phyloP scores from a whole-genome alignment of 306 rosid genomes.

The Vicia faba region DNA sequence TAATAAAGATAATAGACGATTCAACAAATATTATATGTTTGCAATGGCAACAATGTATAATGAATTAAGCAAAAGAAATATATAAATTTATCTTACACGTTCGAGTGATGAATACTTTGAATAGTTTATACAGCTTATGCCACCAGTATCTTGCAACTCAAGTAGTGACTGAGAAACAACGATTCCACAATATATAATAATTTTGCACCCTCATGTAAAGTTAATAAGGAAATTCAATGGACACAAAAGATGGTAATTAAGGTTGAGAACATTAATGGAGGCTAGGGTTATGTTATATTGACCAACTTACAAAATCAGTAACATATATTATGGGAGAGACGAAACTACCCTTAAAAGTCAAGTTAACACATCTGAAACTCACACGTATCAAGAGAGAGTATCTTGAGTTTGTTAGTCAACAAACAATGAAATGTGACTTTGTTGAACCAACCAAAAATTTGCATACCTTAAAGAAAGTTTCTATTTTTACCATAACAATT shows the following conservation, averaged over 20 bases:
- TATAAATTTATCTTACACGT: constrained; percentile 48
- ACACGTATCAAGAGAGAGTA: not conserved
- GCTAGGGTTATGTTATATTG: not conserved
- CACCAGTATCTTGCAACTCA: constrained; percentile 59
- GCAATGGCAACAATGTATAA: not conserved
- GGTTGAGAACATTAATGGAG: constrained; percentile 3
- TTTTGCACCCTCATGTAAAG: constrained; percentile 3
- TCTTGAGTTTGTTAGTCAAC: not conserved
- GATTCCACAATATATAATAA: constrained; percentile 61
- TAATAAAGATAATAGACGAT: not conserved
- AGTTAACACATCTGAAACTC: not conserved
- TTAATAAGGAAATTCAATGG: not conserved
- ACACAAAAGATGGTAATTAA: not conserved
- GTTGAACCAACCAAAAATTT: not conserved
- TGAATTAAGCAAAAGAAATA: not conserved
- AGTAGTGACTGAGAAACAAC: constrained; percentile 63
- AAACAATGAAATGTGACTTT: not conserved
- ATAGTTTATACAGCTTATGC: constrained; percentile 70
- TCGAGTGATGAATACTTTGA: constrained; percentile 47
- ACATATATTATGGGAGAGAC: not conserved
- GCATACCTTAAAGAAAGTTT: not conserved
- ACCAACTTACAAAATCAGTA: constrained; percentile 15
- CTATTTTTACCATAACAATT: not conserved
- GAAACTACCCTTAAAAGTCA: not conserved
- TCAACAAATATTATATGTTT: not conserved